phyloP scores from a whole-genome alignment of 352 stramenopile genomes.

The Aphanomyces astaci region DNA sequence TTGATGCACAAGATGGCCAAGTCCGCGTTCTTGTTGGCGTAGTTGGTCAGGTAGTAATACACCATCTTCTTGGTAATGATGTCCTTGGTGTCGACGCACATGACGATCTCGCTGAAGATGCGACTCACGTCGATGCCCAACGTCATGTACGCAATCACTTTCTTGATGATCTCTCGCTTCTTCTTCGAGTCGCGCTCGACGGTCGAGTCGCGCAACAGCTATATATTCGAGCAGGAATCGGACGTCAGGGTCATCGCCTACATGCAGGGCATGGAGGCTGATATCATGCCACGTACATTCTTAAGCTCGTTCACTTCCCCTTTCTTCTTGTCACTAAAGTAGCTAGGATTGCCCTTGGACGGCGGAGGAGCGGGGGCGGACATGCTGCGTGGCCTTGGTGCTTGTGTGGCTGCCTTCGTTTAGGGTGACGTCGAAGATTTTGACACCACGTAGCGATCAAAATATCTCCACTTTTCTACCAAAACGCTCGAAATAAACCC shows the following conservation, averaged over 20 bases:
- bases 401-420: slow-evolving; percentile 4
- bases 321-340: slow-evolving; percentile 91
- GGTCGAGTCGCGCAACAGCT: slow-evolving; percentile 93
- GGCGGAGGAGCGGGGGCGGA: slow-evolving; percentile 22
- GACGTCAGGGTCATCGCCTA: not conserved
- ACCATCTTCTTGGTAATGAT: slow-evolving; percentile 99
- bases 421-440: slow-evolving; percentile 21
- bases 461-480: not conserved
- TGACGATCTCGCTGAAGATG: slow-evolving; percentile 99
- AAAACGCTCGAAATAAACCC: not conserved
- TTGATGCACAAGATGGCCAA: slow-evolving; percentile 99
- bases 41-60: slow-evolving; percentile 99
- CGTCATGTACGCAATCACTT: slow-evolving; percentile 99
- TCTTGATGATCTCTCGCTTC: slow-evolving; percentile 99
- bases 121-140: slow-evolving; percentile 98
- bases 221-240: slow-evolving; percentile 1
- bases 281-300: slow-evolving; percentile 71
- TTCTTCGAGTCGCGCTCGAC: slow-evolving; percentile 96
- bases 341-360: slow-evolving; percentile 47
- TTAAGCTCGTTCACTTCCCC: slow-evolving; percentile 94
- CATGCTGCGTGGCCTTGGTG: not conserved
- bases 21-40: slow-evolving; percentile 97
- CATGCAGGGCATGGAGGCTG: too few species aligned
- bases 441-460: slow-evolving; percentile 3
- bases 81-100: slow-evolving; percentile 95